These are phyloP conservation scores for Mycena alexandri DNA, from an alignment of 768 basidiomycete genomes.

Conservation along the genomic window DNA sequence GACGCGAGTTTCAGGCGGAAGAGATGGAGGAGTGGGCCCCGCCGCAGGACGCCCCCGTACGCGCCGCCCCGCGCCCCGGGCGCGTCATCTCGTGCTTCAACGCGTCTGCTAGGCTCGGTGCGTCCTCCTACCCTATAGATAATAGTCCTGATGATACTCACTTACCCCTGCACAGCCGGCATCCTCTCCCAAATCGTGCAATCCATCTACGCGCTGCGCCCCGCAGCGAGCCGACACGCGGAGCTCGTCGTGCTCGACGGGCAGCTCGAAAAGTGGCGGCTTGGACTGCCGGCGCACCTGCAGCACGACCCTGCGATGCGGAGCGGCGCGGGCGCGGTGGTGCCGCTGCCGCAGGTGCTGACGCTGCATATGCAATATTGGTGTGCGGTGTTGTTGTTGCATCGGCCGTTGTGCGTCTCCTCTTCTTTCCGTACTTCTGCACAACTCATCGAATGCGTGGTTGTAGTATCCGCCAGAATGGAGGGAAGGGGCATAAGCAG, in stretches of 20 bases:
- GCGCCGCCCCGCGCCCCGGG: slow-evolving; percentile 54
- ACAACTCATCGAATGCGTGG: slow-evolving; percentile 25
- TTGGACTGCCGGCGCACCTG: slow-evolving; percentile 76
- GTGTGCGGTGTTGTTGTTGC: slow-evolving; percentile 80
- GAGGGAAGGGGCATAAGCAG: slow-evolving; percentile 53
- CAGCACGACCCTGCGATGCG: slow-evolving; percentile 64
- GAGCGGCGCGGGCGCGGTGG: slow-evolving; percentile 12
- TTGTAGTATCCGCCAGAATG: slow-evolving; percentile 56
- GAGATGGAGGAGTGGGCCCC: slow-evolving; percentile 68
- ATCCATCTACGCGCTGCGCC: slow-evolving; percentile 76
- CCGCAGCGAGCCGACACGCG: slow-evolving; percentile 65
- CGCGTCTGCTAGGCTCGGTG: slow-evolving; percentile 79
- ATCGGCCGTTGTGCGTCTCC: slow-evolving; percentile 80
- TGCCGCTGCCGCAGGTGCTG: slow-evolving; percentile 73
- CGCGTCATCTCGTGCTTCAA: slow-evolving; percentile 81
- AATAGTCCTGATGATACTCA: slow-evolving; percentile 15
- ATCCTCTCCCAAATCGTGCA: slow-evolving; percentile 79
- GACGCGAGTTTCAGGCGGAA: slow-evolving; percentile 60
- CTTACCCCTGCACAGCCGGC: slow-evolving; percentile 59
- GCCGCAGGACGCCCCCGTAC: slow-evolving; percentile 46
- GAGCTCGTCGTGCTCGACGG: slow-evolving; percentile 72
- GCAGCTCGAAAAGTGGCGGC: slow-evolving; percentile 79
- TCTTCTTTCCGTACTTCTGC: slow-evolving; percentile 13
- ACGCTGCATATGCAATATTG: slow-evolving; percentile 90
- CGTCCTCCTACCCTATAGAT: slow-evolving; percentile 42